Conservation (phyloP, 2,329 filamentous ascomycete genomes). For the Sclerotinia sclerotiorum region DNA sequence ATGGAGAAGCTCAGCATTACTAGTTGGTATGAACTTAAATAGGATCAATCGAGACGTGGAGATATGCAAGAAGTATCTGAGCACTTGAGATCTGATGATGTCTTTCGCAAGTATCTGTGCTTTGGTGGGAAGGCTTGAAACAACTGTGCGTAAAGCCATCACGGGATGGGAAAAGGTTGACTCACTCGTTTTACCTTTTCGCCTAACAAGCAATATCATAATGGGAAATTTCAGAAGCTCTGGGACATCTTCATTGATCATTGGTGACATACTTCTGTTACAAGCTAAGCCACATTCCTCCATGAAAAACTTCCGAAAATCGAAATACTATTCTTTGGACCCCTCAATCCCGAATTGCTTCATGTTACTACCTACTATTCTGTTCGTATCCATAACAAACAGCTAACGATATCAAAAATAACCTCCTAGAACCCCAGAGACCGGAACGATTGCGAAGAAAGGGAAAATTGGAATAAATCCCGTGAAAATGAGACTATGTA, state of each 20-base stretch:
- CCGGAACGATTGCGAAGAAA: conserved; percentile 25
- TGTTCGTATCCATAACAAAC: conserved; percentile 34
- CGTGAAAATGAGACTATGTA: conserved; percentile 25
- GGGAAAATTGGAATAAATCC: conserved; percentile 26
- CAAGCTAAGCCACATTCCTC: conserved; percentile 6
- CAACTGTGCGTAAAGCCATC: conserved; percentile 12
- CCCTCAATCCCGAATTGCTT: neutral
- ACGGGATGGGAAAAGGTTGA: neutral
- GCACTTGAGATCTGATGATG: neutral
- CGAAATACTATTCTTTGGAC: conserved; percentile 6
- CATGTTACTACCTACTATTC: conserved; percentile 13
- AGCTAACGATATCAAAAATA: conserved; percentile 29
- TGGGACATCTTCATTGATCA: conserved; percentile 1
- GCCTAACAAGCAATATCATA: neutral
- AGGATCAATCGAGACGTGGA: neutral
- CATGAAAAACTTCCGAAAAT: conserved; percentile 1
- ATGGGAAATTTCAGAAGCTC: neutral
- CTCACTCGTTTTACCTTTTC: conserved; percentile 14
- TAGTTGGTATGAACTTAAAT: neutral
- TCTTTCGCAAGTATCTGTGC: conserved; percentile 4
- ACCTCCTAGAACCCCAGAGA: conserved; percentile 31
- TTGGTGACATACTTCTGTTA: conserved; percentile 16
- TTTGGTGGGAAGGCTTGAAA: conserved; percentile 17
- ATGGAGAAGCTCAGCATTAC: neutral
- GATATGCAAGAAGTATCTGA: neutral